Evolutionary conservation across 2,329 filamentous ascomycete species (phyloP), one percentile per base, ranked within the genome.

Genomic region (Colletotrichum ledebouriae): DNA sequence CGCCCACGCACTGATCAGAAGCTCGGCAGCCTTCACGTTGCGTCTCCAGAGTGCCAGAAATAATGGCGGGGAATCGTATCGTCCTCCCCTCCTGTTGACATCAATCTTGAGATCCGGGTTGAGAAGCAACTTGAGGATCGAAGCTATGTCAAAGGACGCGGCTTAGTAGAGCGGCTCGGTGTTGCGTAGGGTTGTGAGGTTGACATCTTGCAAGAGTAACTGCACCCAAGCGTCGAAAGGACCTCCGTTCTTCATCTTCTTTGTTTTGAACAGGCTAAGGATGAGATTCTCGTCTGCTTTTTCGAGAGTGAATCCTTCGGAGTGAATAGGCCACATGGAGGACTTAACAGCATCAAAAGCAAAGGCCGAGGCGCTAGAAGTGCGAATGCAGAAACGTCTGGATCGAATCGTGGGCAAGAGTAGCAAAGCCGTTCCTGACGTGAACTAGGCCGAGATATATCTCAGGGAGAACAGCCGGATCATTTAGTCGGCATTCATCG

Each of bases 171-270:
- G 55, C 4, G 73, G 73, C 44, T 73, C 58, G 4, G 72, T 72
- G 2, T 56, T 39, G 6, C 46, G 62, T 11, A 74, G 71, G 17
- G 62, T 41, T 17, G 59, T n/a, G 10, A 70, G 34, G 2, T 59
- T 15, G 6, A 20, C 41, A 3, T 69, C 61, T 3, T 52, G 53
- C 12, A 74, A 63, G 12, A 75, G 62, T 15, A 71, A 61, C 29
- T 74, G 73, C 15, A 75, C 73, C 73, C 72, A 75, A 3, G 73
- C 68, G 33, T 71, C 71, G 47, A 75, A 75, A 13, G 67, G 66
- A 1, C 72, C 72, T 6, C 71, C 71, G 20, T 70, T 70, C 0
- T 42, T 17, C 1, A 50, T 67, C 29, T 59, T 61, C 49, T 74
- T 74, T 1, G 72, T 73, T 4, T 46, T 64, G 56, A 75, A 73